Base-by-base conservation (phyloP, 1,139 yeast species). In the Yamadazyma triangularis region DNA sequence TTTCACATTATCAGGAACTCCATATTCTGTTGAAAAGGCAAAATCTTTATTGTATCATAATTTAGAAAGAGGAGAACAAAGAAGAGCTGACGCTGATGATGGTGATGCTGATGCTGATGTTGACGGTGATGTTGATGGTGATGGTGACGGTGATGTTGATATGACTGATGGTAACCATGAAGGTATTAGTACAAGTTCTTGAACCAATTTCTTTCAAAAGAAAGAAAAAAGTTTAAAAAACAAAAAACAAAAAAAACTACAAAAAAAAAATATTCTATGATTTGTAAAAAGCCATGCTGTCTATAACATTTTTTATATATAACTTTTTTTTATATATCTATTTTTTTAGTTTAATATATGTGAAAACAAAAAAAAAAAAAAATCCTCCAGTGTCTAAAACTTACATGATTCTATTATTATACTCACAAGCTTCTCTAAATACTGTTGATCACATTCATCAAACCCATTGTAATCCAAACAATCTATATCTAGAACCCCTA, bases 401-500 rank as follows among this genome's bases (percentile, higher is more conserved):
- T 18, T 18, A 18, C 20, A 7, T 18, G 77, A 58, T 15, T 60
- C 47, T 4, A 70, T 68, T 24, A 89, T 68, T 30, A 62, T 37
- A 3, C 37, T 40, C 0, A 81, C 86, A 36, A 89, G 61, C 33
- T 59, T 45, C 50, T 84, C 93, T 42, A 91, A 63, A 41, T 64
- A 71, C 34, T 60, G 42, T 40, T 64, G 58, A 48, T 91, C 98
- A 2, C 52, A 49, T 24, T 72, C 75, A 44, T 73, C 79, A 52
- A 89, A 89, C 0, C 89, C 95, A 7, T 65, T 49, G 30, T 62
- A 53, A 7, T 60, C 73, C 34, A 77, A 57, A 51, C 95, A 86
- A 53, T 91, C 98, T 30, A 91, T 71, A 53, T 91, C 97, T 35
- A 91, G 66, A 5, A 91, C 96, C 2, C 89, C 98, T 11, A 73